Base-by-base conservation (phyloP, 441 rosid species). In the Breynia disticha region DNA sequence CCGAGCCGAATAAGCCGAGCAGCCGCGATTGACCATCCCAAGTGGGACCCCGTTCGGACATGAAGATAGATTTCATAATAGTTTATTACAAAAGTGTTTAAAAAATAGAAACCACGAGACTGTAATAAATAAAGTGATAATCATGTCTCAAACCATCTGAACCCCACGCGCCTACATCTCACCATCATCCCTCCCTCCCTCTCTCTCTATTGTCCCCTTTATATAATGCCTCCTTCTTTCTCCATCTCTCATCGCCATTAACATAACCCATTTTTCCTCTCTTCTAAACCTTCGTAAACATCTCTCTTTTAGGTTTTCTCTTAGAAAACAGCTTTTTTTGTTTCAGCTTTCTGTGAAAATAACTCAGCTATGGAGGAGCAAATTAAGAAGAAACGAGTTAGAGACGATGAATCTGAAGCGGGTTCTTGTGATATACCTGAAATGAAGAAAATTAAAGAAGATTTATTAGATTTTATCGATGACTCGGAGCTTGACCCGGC, bases 381-480 rank as follows among this genome's bases (percentile, higher is more conserved):
- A 16, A 39, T 48, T 41, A 63, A 35, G 49, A 77, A 77, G 64
- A 88, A 81, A 59, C 81, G 91, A 60, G 63, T 21, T 49, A 71
- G 89, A 41, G 71, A 55, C 53, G 70, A 56, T 51, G 85, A 75
- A 49, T 28, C 28, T 56, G 21, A 41, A 4, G 13, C 44, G 1
- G 74, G 38, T 16, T 11, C 66, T n/a, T n/a, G n/a, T 1, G 79
- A 69, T 57, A 62, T 67, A 45, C 75, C 79, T 0, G 83, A 69
- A 59, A 83, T 74, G 18, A 89, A 83, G 77, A 64, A 74, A 64
- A 59, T 89, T 16, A 73, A 77, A 55, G 88, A 89, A 11, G 86
- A 83, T 51, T 76, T 82, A 24, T 61, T 83, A 4, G 72, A 54
- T 24, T 47, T 77, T 55, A 67, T 76, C 6, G 86, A 89, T 2